Evolutionary conservation across 352 stramenopile species (phyloP).

Genomic region (Phytophthora pseudosyringae): DNA sequence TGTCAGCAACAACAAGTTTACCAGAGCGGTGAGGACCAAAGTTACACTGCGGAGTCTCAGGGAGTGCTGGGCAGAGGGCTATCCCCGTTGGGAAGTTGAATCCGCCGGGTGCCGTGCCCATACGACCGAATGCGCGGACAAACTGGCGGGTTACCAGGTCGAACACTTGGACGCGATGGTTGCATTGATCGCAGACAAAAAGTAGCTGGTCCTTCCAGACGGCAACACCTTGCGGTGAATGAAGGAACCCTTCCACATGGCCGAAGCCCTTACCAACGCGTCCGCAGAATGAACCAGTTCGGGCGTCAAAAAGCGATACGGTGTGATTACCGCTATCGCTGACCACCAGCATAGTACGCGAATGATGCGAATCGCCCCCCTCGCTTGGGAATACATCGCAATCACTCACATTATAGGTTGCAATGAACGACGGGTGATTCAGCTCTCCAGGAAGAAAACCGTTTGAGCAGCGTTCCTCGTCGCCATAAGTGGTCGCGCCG

Average conservation of each 20-base stretch:
- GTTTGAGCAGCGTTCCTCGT: slow-evolving; percentile 49
- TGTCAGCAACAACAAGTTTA: slow-evolving; percentile 63
- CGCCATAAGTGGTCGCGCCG: slow-evolving; percentile 63
- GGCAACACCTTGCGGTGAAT: slow-evolving; percentile 64
- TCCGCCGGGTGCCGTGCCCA: slow-evolving; percentile 40
- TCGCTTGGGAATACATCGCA: not conserved
- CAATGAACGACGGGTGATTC: slow-evolving; percentile 52
- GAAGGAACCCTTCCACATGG: slow-evolving; percentile 50
- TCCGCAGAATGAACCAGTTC: slow-evolving; percentile 36
- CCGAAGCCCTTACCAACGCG: slow-evolving; percentile 64
- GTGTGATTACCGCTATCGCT: slow-evolving; percentile 71
- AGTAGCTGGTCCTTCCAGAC: slow-evolving; percentile 50
- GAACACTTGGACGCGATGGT: slow-evolving; percentile 74
- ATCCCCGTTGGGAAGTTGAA: slow-evolving; percentile 60
- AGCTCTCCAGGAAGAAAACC: slow-evolving; percentile 63
- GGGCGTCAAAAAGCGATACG: slow-evolving; percentile 61
- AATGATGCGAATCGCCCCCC: not conserved
- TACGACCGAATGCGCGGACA: slow-evolving; percentile 36
- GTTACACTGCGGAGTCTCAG: slow-evolving; percentile 42
- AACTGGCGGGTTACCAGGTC: slow-evolving; percentile 40
- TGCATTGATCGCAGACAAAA: slow-evolving; percentile 70
- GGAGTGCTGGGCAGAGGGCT: slow-evolving; percentile 50
- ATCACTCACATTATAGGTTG: slow-evolving; percentile 21
- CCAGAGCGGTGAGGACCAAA: slow-evolving; percentile 54
- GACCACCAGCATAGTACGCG: slow-evolving; percentile 38